These are phyloP conservation scores for Pholiota microspora DNA, from an alignment of 768 basidiomycete species.

Conservation along the genomic window DNA sequence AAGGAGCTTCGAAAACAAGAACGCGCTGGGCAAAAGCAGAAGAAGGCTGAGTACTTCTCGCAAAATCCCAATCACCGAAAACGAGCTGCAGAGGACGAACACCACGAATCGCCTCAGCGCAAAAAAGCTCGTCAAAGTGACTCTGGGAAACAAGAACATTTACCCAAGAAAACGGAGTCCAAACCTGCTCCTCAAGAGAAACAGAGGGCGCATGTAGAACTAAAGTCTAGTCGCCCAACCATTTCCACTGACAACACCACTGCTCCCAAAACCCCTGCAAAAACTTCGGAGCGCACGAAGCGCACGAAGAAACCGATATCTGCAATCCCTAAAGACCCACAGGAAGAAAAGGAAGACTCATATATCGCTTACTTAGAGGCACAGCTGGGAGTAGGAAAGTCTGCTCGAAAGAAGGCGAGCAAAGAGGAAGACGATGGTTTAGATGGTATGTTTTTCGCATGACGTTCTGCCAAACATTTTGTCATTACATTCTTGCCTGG, in stretches of 20 bases:
- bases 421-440: conserved; percentile 75
- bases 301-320: background rate
- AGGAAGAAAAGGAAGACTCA: conserved; percentile 69
- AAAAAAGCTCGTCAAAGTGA: conserved; percentile 43
- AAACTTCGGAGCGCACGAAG: background rate
- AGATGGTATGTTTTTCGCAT: conserved; percentile 54
- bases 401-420: conserved; percentile 39
- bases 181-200: background rate
- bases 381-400: conserved; percentile 59
- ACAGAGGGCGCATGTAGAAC: background rate
- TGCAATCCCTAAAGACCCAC: background rate
- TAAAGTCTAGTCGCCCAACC: background rate
- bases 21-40: conserved; percentile 56
- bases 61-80: conserved; percentile 20
- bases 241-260: background rate
- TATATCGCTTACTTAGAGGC: conserved; percentile 85
- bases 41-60: conserved; percentile 61
- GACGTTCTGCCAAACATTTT: background rate
- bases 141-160: conserved; percentile 3
- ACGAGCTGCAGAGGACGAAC: conserved; percentile 44
- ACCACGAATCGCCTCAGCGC: conserved; percentile 40
- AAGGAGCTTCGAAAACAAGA: conserved; percentile 67
- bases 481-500: background rate
- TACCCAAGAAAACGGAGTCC: background rate
- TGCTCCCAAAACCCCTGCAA: background rate